phyloP scores from a whole-genome alignment of 257 asterid species.

The Eucommia ulmoides region DNA sequence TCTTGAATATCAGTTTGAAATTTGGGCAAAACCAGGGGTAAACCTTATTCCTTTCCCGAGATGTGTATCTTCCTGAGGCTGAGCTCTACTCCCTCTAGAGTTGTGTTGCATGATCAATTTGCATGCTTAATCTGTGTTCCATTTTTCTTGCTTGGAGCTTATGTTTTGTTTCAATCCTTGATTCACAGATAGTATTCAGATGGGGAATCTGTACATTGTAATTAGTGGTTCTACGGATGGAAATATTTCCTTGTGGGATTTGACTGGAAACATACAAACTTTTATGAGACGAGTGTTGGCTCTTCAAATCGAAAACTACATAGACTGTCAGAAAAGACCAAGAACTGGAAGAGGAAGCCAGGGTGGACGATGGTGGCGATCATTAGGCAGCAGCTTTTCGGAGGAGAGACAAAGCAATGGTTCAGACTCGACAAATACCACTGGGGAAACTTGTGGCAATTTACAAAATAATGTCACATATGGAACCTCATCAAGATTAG shows the following conservation, averaged over 20 bases:
- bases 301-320: slow-evolving; percentile 37
- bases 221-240: slow-evolving; percentile 91
- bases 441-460: slow-evolving; percentile 13
- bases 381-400: slow-evolving; percentile 26
- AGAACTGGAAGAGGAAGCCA: slow-evolving; percentile 98
- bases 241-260: slow-evolving; percentile 82
- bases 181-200: no score
- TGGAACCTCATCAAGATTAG: slow-evolving; percentile 16
- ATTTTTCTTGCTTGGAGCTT: slow-evolving; percentile 1
- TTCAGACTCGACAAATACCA: slow-evolving; percentile 15
- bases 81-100: no score
- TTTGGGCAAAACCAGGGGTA: no score
- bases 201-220: slow-evolving; percentile 44
- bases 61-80: no score
- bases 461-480: slow-evolving; percentile 20
- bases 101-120: slow-evolving; percentile 1
- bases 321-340: slow-evolving; percentile 72
- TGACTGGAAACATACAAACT: slow-evolving; percentile 56
- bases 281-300: slow-evolving; percentile 53
- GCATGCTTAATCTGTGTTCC: slow-evolving; percentile 4
- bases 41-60: no score
- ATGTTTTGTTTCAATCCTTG: no score
- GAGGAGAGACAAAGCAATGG: slow-evolving; percentile 24
- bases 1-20: no score
- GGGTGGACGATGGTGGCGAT: slow-evolving; percentile 86